Conservation (phyloP, 2,329 filamentous ascomycete species). For the Aurifilum marmelostoma region DNA sequence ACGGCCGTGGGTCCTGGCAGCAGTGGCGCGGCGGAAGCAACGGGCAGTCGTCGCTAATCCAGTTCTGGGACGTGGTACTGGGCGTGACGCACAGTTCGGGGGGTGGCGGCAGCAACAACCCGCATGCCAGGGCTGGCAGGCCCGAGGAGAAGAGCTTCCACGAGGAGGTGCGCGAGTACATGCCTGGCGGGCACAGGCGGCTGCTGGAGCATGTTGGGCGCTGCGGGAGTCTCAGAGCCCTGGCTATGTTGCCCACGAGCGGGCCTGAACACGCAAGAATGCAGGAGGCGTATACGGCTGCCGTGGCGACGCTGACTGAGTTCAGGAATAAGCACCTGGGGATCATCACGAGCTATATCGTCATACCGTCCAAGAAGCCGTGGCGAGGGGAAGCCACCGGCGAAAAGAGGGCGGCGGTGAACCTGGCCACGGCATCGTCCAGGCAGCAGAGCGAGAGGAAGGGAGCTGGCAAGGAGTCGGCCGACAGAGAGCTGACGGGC, state of each 20-base stretch:
- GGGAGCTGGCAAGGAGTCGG: slow-evolving; percentile 28
- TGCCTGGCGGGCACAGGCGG: slow-evolving; percentile 80
- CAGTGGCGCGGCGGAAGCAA: slow-evolving; percentile 90
- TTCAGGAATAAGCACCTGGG: slow-evolving; percentile 87
- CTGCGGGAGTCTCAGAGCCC: slow-evolving; percentile 74
- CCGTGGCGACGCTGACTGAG: slow-evolving; percentile 72
- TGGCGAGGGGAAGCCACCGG: slow-evolving; percentile 33
- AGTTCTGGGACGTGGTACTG: slow-evolving; percentile 88
- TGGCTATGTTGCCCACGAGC: slow-evolving; percentile 57
- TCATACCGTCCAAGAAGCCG: slow-evolving; percentile 68
- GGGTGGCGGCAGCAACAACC: slow-evolving; percentile 42
- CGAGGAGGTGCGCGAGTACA: slow-evolving; percentile 80
- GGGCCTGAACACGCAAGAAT: slow-evolving; percentile 54
- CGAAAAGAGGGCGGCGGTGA: slow-evolving; percentile 31
- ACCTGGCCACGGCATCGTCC: slow-evolving; percentile 24
- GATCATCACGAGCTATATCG: slow-evolving; percentile 89
- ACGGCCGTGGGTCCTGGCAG: slow-evolving; percentile 67
- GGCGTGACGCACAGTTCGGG: slow-evolving; percentile 72
- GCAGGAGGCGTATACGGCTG: slow-evolving; percentile 64
- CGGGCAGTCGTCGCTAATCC: slow-evolving; percentile 88
- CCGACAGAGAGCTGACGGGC: slow-evolving; percentile 66
- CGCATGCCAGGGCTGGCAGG: slow-evolving; percentile 31
- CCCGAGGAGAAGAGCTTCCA: slow-evolving; percentile 46
- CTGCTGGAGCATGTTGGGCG: slow-evolving; percentile 74
- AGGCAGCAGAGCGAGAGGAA: slow-evolving; percentile 28